Evolutionary conservation across 2,329 filamentous ascomycete species (phyloP).

Genomic region (Cryphonectria nitschkei): DNA sequence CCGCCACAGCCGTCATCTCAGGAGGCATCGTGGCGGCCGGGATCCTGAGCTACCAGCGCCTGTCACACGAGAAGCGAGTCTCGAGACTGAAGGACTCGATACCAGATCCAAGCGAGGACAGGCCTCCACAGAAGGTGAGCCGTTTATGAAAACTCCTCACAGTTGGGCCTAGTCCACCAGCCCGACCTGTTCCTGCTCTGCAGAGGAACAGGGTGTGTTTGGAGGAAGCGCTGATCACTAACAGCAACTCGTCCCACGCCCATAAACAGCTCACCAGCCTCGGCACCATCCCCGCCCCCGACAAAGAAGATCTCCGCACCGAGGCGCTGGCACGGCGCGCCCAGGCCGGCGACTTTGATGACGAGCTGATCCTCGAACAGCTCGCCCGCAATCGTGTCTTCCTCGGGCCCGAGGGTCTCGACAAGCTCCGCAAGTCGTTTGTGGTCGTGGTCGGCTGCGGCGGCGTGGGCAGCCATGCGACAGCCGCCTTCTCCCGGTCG

Average conservation of each 20-base stretch:
- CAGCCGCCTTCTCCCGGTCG: conserved; percentile 82
- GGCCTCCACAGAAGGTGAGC: conserved; percentile 43
- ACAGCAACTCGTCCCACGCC: conserved; percentile 24
- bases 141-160: too few species aligned
- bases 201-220: too few species aligned
- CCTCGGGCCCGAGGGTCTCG: conserved; percentile 78
- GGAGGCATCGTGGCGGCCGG: conserved; percentile 63
- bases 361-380: conserved; percentile 90
- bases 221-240: conserved; percentile 25
- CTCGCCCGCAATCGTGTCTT: conserved; percentile 92
- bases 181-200: too few species aligned
- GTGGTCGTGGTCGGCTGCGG: conserved; percentile 91
- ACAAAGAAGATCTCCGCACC: conserved; percentile 66
- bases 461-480: conserved; percentile 91
- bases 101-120: conserved; percentile 44
- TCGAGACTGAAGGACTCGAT: conserved; percentile 64
- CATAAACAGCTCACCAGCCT: conserved; percentile 60
- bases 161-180: too few species aligned
- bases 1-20: conserved; percentile 70
- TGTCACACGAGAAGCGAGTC: conserved; percentile 59
- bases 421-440: conserved; percentile 78
- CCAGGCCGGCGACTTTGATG: conserved; percentile 66
- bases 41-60: conserved; percentile 64
- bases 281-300: conserved; percentile 52
- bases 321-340: conserved; percentile 62